These are phyloP conservation scores for Leavenworthia alabamica DNA, from an alignment of 345 rosid genomes.

Conservation along the genomic window DNA sequence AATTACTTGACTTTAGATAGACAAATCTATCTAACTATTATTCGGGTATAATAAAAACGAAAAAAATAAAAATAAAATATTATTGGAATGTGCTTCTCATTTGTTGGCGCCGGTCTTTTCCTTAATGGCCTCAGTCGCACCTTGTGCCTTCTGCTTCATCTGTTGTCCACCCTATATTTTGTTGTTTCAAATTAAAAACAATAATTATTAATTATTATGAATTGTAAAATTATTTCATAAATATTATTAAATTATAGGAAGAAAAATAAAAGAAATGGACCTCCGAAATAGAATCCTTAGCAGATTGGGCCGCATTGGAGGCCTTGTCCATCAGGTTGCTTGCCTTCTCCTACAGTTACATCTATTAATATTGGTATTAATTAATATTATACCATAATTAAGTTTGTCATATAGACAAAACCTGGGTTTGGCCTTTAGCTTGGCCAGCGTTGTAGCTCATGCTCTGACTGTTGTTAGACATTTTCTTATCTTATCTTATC, in stretches of 20 bases:
- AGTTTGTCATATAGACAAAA: not conserved
- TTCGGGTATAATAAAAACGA: not conserved
- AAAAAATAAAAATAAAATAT: not conserved
- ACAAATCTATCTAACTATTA: slow-evolving; percentile 24
- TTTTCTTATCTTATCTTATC: slow-evolving; percentile 9
- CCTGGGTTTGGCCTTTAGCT: slow-evolving; percentile 59
- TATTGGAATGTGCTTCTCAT: slow-evolving; percentile 20
- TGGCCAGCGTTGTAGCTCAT: slow-evolving; percentile 50
- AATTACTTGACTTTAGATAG: slow-evolving; percentile 18
- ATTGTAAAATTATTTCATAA: not conserved
- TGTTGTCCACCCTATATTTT: slow-evolving; percentile 50
- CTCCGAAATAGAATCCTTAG: too few species aligned
- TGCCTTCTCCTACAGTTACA: too few species aligned
- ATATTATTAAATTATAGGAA: too few species aligned
- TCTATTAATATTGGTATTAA: not conserved
- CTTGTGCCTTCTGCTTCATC: slow-evolving; percentile 53
- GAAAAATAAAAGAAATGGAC: too few species aligned
- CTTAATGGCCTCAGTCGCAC: slow-evolving; percentile 55
- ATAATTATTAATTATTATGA: not conserved
- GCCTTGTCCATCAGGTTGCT: too few species aligned
- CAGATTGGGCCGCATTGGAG: slow-evolving; percentile 54
- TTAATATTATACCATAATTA: too few species aligned
- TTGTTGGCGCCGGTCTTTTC: slow-evolving; percentile 51
- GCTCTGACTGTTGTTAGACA: slow-evolving; percentile 42
- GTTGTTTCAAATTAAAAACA: not conserved